Evolutionary conservation across 345 rosid genomes (phyloP).

Genomic region (Murraya koenigii): DNA sequence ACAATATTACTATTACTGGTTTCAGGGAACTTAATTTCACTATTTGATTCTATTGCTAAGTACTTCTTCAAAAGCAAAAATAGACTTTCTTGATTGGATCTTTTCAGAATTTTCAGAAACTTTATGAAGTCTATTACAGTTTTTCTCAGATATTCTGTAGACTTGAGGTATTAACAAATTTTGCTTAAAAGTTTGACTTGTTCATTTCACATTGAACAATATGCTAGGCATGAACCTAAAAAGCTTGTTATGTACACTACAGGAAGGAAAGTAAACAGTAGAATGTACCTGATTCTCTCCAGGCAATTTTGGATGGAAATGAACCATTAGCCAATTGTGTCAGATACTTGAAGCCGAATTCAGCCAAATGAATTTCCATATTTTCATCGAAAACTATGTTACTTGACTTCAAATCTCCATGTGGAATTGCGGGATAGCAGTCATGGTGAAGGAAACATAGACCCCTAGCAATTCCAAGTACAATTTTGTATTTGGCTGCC

Average conservation of each 20-base stretch:
- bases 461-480: conserved; percentile 77
- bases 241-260: background rate
- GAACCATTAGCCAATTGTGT: conserved; percentile 39
- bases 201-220: conserved; percentile 7
- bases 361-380: conserved; percentile 72
- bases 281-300: conserved; percentile 35
- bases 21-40: background rate
- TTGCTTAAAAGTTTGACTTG: background rate
- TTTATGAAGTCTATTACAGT: conserved; percentile 1
- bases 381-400: conserved; percentile 64
- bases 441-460: conserved; percentile 90
- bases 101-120: background rate
- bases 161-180: background rate
- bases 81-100: background rate
- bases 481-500: conserved; percentile 55
- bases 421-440: conserved; percentile 79
- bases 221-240: background rate
- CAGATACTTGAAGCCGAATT: conserved; percentile 63
- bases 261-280: background rate
- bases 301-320: conserved; percentile 29
- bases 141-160: conserved; percentile 10
- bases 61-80: conserved; percentile 15
- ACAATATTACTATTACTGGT: background rate
- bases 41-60: background rate
- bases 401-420: conserved; percentile 72